Evolutionary conservation across 108 stramenopile genomes (phyloP).

Genomic region (Skeletonema tropicum): DNA sequence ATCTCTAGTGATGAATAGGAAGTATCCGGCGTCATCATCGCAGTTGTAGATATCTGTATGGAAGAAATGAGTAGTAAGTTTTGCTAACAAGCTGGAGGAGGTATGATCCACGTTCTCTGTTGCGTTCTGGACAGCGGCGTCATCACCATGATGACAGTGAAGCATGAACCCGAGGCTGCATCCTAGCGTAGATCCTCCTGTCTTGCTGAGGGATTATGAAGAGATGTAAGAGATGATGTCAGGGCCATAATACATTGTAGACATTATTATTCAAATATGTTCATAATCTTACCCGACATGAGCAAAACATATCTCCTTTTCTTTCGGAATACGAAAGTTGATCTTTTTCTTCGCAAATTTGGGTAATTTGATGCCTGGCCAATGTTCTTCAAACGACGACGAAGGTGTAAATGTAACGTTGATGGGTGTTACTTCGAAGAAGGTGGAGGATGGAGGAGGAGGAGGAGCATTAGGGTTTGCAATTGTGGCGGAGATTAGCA

Average conservation of each 20-base stretch:
- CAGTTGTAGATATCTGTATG: slow-evolving; percentile 45
- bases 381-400: not conserved
- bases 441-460: not conserved
- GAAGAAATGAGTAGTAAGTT: slow-evolving; percentile 33
- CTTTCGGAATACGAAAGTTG: slow-evolving; percentile 19
- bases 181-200: slow-evolving; percentile 27
- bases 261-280: too few species aligned
- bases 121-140: too few species aligned
- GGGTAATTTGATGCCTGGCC: slow-evolving; percentile 15
- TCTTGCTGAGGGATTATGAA: too few species aligned
- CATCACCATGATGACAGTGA: slow-evolving; percentile 14
- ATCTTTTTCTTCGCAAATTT: slow-evolving; percentile 34
- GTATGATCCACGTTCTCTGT: too few species aligned
- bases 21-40: slow-evolving; percentile 26
- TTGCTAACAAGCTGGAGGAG: slow-evolving; percentile 14
- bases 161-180: slow-evolving; percentile 43
- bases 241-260: too few species aligned
- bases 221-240: too few species aligned
- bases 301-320: slow-evolving; percentile 35
- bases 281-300: slow-evolving; percentile 24
- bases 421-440: not conserved
- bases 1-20: slow-evolving; percentile 34
- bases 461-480: too few species aligned
- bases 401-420: too few species aligned
- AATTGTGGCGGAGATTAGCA: too few species aligned